Evolutionary conservation across 2,329 filamentous ascomycete genomes (phyloP).

Genomic region (Sphaerulina vaccinii): DNA sequence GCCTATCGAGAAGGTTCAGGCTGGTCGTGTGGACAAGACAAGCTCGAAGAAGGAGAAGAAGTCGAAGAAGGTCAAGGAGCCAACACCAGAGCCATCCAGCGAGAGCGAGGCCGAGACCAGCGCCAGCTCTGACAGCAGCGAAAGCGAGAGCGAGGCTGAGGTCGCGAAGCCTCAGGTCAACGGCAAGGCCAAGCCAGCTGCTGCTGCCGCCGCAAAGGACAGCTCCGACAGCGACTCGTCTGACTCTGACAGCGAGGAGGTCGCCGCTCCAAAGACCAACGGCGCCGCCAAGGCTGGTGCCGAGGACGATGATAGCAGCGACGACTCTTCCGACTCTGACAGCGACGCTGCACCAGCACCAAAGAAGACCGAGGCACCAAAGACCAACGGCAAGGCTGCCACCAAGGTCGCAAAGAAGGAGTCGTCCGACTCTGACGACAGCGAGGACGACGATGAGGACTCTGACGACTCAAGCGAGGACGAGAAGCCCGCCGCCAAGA

Average conservation of each 20-base stretch:
- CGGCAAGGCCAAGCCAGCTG: conserved; percentile 28
- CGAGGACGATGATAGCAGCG: conserved; percentile 25
- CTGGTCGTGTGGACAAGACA: conserved; percentile 63
- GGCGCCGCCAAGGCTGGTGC: conserved; percentile 30
- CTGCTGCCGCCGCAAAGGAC: conserved; percentile 27
- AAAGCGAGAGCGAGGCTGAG: conserved; percentile 36
- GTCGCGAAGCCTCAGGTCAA: conserved; percentile 30
- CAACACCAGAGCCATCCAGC: conserved; percentile 46
- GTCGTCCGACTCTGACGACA: conserved; percentile 29
- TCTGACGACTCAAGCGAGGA: conserved; percentile 32
- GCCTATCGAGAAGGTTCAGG: conserved; percentile 56
- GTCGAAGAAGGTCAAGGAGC: conserved; percentile 46
- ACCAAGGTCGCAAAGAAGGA: conserved; percentile 22
- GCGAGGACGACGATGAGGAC: too few species aligned
- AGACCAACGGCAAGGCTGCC: conserved; percentile 34
- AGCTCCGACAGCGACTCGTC: conserved; percentile 21
- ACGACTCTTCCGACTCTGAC: conserved; percentile 30
- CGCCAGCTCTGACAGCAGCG: conserved; percentile 40
- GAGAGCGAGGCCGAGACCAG: conserved; percentile 36
- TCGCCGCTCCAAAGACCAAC: conserved; percentile 31
- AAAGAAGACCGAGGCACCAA: conserved; percentile 26
- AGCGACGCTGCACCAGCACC: conserved; percentile 31
- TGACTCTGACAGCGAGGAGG: conserved; percentile 35
- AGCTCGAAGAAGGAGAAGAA: conserved; percentile 51
- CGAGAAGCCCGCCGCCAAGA: conserved; percentile 31